These are phyloP conservation scores for Neofusicoccum umdonicola DNA, from an alignment of 2,329 filamentous ascomycete species.

Conservation along the genomic window DNA sequence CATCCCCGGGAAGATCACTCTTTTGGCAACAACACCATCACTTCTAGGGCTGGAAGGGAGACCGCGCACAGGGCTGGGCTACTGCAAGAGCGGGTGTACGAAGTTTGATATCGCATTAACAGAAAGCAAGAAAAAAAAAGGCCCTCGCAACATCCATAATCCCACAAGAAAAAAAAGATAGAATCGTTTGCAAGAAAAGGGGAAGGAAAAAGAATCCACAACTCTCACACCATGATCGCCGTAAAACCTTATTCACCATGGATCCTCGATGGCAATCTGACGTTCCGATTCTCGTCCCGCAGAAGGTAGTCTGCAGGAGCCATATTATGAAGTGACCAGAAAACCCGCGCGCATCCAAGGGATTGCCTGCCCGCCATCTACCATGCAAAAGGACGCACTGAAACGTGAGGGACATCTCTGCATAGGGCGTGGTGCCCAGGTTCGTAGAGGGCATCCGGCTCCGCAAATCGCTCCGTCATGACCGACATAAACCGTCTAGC, in stretches of 20 bases:
- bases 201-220: conserved; percentile 8
- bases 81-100: conserved; percentile 1
- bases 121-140: conserved; percentile 7
- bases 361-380: conserved; percentile 18
- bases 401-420: conserved; percentile 17
- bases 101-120: conserved; percentile 15
- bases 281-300: conserved; percentile 15
- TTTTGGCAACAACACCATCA: conserved; percentile 5
- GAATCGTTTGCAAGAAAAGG: conserved; percentile 12
- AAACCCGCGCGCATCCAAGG: conserved; percentile 18
- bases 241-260: conserved; percentile 16
- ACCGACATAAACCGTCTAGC: conserved; percentile 53
- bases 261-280: conserved; percentile 18
- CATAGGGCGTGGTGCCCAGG: conserved; percentile 8
- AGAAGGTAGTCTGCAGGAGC: conserved; percentile 3
- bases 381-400: conserved; percentile 19
- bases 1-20: background rate
- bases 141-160: conserved; percentile 12
- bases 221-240: conserved; percentile 18
- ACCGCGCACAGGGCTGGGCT: background rate
- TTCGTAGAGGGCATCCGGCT: conserved; percentile 15
- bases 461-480: conserved; percentile 9
- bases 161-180: conserved; percentile 4
- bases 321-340: conserved; percentile 17
- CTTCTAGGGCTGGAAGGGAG: background rate